A percentile compares a stretch with the other conserved stretches of the same genome.
phyloP scores from a whole-genome alignment of 129 eudicot species.

The Tanacetum coccineum region DNA sequence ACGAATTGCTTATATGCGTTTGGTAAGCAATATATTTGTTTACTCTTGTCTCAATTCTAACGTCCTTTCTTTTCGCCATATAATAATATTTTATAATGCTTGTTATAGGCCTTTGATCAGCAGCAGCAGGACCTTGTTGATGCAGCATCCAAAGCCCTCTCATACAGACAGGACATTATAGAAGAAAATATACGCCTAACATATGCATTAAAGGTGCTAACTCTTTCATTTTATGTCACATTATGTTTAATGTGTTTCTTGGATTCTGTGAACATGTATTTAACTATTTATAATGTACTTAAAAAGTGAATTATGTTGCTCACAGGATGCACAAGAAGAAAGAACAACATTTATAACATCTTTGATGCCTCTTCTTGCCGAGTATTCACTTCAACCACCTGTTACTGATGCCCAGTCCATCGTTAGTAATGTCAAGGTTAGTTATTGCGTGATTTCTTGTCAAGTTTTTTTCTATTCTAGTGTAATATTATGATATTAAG shows the following conservation, averaged over 20 bases:
- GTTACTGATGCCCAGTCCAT: conserved; percentile 86
- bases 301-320: too few species aligned
- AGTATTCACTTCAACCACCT: conserved; percentile 79
- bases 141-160: conserved; percentile 88
- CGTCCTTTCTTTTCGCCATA: neutral
- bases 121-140: conserved; percentile 97
- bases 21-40: conserved; percentile 48
- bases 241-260: neutral
- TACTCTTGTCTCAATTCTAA: conserved; percentile 3
- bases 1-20: conserved; percentile 94
- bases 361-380: conserved; percentile 89
- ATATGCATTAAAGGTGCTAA: conserved; percentile 78
- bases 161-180: conserved; percentile 91
- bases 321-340: conserved; percentile 74
- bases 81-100: conserved; percentile 16
- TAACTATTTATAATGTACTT: conserved; percentile 8
- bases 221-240: neutral
- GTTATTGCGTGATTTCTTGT: neutral
- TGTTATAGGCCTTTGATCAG: conserved; percentile 86
- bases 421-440: conserved; percentile 81
- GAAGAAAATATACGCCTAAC: conserved; percentile 96
- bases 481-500: neutral
- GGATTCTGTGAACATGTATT: neutral
- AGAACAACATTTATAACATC: conserved; percentile 71
- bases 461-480: neutral